Base-by-base conservation (phyloP, 2,329 filamentous ascomycete genomes). In the Diplodia mutila region DNA sequence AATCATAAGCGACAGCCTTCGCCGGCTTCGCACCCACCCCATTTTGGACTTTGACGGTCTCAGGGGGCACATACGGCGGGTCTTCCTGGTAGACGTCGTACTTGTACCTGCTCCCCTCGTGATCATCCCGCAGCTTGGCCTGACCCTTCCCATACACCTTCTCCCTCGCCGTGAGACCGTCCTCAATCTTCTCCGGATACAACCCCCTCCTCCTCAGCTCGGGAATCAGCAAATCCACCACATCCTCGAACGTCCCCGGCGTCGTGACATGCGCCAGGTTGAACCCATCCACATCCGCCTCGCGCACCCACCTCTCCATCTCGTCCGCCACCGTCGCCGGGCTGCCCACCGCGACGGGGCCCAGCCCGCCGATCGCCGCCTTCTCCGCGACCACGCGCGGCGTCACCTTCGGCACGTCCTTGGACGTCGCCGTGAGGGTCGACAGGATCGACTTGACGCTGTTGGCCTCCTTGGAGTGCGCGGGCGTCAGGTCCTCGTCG, bases 101-200 rank as follows among this genome's bases (percentile, higher is more conserved):
- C 77, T 87, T 89, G 73, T 89, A 90, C 69, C 72, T 75, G 61
- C 83, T 85, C 0, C 87, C 89, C 0, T 80, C 73, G 75, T 90
- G 89, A 75, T 90, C 88, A 69, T 79, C 79, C 46, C 87, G 80
- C 68, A 90, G 73, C 16, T 82, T 79, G 6, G 76, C 81, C 74
- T 90, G 87, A 0, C 88, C 88, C 69, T 80, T 81, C 0, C 87
- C 87, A 74, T 89, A 90, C 0, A 90, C 78, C 76, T 85, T 89
- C 76, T 90, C 88, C 21, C 87, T 78, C 0, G 73, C 72, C 11
- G 74, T 76, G 66, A 72, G 68, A 3, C 67, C 70, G 3, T 65
- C 70, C 21, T 68, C 64, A 46, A 72, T 73, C 12, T 73, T 71
- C 52, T 74, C 68, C 54, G 74, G 72, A 63, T 79, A 75, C 1